These are phyloP conservation scores for Pascua sp. DNA, from an alignment of 1,284 basidiomycete species.

Conservation along the genomic window DNA sequence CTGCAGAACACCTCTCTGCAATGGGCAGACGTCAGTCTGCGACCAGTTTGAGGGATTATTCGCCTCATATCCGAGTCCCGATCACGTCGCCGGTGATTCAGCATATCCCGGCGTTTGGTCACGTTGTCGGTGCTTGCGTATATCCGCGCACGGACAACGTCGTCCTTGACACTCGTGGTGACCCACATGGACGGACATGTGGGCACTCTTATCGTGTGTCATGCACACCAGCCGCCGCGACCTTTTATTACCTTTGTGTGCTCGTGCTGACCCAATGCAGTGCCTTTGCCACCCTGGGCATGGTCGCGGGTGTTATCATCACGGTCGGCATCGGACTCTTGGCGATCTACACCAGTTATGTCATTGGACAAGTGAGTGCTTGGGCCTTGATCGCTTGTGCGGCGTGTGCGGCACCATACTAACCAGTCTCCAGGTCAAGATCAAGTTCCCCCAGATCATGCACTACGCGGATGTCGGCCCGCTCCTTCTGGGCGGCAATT, in stretches of 20 bases:
- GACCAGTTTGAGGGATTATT: too few species aligned
- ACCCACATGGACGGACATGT: not conserved
- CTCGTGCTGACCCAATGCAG: slow-evolving; percentile 3
- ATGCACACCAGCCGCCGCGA: not conserved
- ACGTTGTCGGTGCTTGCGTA: too few species aligned
- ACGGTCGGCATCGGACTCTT: slow-evolving; percentile 12
- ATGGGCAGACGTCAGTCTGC: not conserved
- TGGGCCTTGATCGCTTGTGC: not conserved
- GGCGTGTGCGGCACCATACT: not conserved
- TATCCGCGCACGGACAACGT: too few species aligned
- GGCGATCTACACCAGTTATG: slow-evolving; percentile 16
- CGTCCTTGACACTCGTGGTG: too few species aligned
- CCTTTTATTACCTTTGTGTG: not conserved
- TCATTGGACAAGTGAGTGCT: not conserved
- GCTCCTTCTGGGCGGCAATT: slow-evolving; percentile 4
- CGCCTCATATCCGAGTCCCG: too few species aligned
- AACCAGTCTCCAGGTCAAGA: slow-evolving; percentile 11
- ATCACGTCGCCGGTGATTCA: too few species aligned
- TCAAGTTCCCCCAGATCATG: slow-evolving; percentile 16
- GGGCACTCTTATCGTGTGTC: not conserved
- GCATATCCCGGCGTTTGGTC: too few species aligned
- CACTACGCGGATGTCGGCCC: slow-evolving; percentile 16
- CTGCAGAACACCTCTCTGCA: not conserved
- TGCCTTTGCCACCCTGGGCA: slow-evolving; percentile 14
- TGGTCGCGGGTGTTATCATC: slow-evolving; percentile 14